Evolutionary conservation across 75 land plant species (phyloP), one percentile per base, ranked within the genome.

Genomic region (Azolla pinnata): DNA sequence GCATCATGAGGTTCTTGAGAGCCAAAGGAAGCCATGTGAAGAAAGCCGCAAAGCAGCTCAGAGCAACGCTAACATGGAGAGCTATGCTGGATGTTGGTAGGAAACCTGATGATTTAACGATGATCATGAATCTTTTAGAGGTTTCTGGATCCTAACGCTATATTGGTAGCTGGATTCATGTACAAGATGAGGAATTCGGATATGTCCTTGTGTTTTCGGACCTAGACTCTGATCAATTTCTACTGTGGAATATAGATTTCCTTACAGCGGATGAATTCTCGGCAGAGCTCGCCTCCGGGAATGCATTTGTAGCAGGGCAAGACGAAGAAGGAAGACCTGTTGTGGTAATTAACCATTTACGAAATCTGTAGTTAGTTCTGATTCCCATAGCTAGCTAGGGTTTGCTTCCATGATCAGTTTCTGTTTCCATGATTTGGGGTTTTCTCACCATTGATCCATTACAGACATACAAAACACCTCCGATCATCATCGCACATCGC

Each of bases 231-330:
- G 40, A 35, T 35, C 40, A 12, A 5, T 35, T 5, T 35, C 10
- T 35, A 5, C 12, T 35, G 40, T 35, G 40, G 40, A 5, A 35
- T 65, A 56, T 69, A 92, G 97, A 86, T 2, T 70, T 80, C 60
- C 72, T 88, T 58, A 88, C 82, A 26, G 97, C 95, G 8, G 97
- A 92, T 58, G 97, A 92, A 72, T 92, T 92, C 72, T 78, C 86
- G 0, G 74, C 81, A 12, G 97, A 88, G 67, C 72, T 92, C 5
- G 78, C 88, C 2, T 75, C 83, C 2, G 93, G 97, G 7, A 62
- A 74, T 24, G 97, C 93, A 25, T 92, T 77, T 61, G 88, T 87
- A 10, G 83, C 95, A 20, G 97, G 97, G 10, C 78, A 78, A 34
- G 97, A 92, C 57, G 79, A 80, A 27, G 79, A 78, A 42, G 79